A percentile compares a stretch with the other conserved stretches of the same genome.
Conservation (phyloP, 2,329 filamentous ascomycete species). For the Hypoxylon sp. region DNA sequence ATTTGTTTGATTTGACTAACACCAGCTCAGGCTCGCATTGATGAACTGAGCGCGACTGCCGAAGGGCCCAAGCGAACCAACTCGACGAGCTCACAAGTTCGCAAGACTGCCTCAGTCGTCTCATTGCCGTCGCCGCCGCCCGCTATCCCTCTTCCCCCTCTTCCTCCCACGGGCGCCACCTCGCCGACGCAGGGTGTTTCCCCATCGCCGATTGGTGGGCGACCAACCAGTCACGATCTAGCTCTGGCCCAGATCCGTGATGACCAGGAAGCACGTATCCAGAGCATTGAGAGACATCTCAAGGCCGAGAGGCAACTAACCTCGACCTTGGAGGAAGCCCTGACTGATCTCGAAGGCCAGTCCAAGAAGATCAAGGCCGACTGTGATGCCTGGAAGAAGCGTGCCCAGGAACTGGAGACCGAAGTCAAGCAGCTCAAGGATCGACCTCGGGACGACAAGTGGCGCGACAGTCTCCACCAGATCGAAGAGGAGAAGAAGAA, state of each 20-base stretch:
- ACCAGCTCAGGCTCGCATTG: conserved; percentile 42
- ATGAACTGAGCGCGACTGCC: conserved; percentile 34
- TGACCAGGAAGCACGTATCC: conserved; percentile 93
- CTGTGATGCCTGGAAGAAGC: conserved; percentile 89
- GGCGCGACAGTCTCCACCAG: conserved; percentile 74
- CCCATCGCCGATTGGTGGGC: conserved; percentile 64
- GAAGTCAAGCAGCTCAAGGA: conserved; percentile 74
- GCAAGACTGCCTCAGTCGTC: conserved; percentile 83
- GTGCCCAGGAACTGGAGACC: conserved; percentile 76
- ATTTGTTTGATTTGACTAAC: conserved; percentile 38
- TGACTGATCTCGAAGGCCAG: conserved; percentile 91
- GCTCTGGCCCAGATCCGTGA: conserved; percentile 81
- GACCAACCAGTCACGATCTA: conserved; percentile 84
- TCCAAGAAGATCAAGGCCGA: conserved; percentile 92
- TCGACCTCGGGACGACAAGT: conserved; percentile 62
- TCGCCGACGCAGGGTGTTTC: conserved; percentile 55
- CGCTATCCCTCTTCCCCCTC: conserved; percentile 91
- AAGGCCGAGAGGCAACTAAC: conserved; percentile 96
- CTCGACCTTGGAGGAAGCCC: conserved; percentile 90
- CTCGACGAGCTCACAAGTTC: conserved; percentile 72
- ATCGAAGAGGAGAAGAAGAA: conserved; percentile 97
- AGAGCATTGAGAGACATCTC: conserved; percentile 95
- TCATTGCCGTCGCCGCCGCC: conserved; percentile 93
- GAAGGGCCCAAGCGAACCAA: conserved; percentile 63
- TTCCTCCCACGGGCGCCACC: conserved; percentile 69